phyloP scores from a whole-genome alignment of 140 eudicot genomes.

The Erigeron philadelphicus region DNA sequence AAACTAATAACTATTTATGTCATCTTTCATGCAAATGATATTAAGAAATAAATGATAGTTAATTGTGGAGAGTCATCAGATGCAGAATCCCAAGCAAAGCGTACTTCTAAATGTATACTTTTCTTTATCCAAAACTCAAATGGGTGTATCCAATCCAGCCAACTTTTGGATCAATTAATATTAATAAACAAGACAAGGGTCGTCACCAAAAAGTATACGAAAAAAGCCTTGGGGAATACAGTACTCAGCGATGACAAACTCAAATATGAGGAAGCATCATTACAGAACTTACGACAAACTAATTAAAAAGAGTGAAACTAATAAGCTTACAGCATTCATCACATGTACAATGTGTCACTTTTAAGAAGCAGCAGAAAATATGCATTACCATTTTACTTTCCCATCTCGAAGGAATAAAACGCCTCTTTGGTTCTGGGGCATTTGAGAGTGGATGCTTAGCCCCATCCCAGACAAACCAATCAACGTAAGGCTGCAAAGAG shows the following conservation, averaged over 20 bases:
- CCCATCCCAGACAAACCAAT: constrained; percentile 86
- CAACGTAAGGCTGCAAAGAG: constrained; percentile 71
- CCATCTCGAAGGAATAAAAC: constrained; percentile 91
- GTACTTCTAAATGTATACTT: background rate
- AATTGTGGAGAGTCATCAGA: background rate
- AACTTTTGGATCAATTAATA: background rate
- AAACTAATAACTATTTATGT: background rate
- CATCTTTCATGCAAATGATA: background rate
- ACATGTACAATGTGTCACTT: background rate
- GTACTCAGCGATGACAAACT: background rate
- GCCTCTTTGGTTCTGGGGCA: constrained; percentile 98
- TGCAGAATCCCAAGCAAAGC: background rate
- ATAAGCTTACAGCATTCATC: background rate
- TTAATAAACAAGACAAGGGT: background rate
- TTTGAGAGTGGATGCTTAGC: constrained; percentile 80
- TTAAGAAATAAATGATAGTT: background rate
- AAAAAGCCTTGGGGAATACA: background rate
- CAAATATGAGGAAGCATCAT: background rate
- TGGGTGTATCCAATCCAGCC: background rate
- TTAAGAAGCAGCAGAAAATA: constrained; percentile 9
- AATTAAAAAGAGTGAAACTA: background rate
- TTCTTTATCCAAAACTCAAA: background rate
- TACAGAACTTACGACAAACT: background rate
- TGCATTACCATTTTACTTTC: constrained; percentile 67
- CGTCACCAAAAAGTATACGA: background rate